These are phyloP conservation scores for Eimeria sp. DNA, from an alignment of 169 alveolate genomes.

Conservation along the genomic window DNA sequence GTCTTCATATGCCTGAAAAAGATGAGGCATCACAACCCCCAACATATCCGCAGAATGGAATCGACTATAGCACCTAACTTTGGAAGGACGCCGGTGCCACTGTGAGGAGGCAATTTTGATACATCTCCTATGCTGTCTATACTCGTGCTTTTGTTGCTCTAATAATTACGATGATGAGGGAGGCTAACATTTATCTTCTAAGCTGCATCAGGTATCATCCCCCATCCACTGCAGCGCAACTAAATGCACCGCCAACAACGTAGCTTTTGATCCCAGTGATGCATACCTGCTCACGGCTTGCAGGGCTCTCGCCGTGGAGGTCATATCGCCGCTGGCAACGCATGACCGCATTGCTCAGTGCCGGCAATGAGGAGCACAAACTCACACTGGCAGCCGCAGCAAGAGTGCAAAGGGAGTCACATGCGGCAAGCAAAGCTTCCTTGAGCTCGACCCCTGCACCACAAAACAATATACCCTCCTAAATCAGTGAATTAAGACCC, in stretches of 20 bases:
- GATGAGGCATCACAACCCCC: background rate
- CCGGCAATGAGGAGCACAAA: constrained; percentile 25
- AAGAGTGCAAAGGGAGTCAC: constrained; percentile 40
- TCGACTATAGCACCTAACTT: background rate
- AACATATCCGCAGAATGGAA: background rate
- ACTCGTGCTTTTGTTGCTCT: background rate
- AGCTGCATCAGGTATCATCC: background rate
- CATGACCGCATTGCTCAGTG: constrained; percentile 33
- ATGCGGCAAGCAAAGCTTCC: constrained; percentile 33
- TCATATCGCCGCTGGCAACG: constrained; percentile 19
- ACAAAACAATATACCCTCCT: background rate
- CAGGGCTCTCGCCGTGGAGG: constrained; percentile 52
- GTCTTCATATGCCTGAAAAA: constrained; percentile 49
- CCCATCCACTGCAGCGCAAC: background rate
- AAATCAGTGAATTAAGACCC: background rate
- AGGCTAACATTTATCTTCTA: background rate
- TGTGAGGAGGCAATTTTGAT: background rate
- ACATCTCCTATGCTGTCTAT: background rate
- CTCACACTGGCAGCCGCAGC: background rate
- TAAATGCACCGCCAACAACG: background rate
- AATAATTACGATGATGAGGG: too few relatives aligned
- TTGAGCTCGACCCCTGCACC: constrained; percentile 37
- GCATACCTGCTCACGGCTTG: constrained; percentile 20
- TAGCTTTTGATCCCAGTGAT: background rate
- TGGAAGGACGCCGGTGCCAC: background rate